Conservation (phyloP, 2,329 filamentous ascomycete species). For the Lachnellula willkommii region DNA sequence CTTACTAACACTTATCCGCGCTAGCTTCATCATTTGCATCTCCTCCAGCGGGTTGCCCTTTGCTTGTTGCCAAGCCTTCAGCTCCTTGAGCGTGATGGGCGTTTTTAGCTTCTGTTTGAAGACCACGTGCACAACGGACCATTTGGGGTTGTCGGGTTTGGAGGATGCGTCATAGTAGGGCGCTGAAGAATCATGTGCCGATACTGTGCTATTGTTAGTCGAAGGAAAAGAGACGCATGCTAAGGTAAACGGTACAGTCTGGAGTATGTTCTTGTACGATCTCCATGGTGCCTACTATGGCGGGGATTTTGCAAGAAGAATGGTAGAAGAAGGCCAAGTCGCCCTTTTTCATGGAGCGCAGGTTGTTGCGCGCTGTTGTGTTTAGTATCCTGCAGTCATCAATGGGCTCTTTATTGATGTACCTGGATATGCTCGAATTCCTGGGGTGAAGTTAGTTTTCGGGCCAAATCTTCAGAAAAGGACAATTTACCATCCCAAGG, state of each 20-base stretch:
- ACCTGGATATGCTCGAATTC: constrained; percentile 48
- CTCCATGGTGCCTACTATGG: constrained; percentile 83
- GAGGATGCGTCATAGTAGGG: constrained; percentile 83
- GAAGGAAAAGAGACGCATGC: background rate
- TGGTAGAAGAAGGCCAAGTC: constrained; percentile 97
- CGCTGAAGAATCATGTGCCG: constrained; percentile 63
- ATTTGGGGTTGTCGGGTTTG: constrained; percentile 64
- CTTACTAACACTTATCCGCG: constrained; percentile 73
- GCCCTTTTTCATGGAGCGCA: constrained; percentile 84
- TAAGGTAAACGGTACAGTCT: constrained; percentile 51
- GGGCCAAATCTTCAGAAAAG: constrained; percentile 2
- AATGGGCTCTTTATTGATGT: constrained; percentile 14
- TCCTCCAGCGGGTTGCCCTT: constrained; percentile 55
- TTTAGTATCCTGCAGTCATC: constrained; percentile 25
- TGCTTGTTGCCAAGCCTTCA: constrained; percentile 57
- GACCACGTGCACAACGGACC: constrained; percentile 84
- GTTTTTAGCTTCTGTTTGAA: constrained; percentile 78
- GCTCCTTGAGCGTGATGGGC: constrained; percentile 63
- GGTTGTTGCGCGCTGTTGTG: constrained; percentile 73
- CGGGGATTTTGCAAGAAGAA: constrained; percentile 84
- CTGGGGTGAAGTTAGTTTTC: constrained; percentile 26
- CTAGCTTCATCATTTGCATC: constrained; percentile 80
- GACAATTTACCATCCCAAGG: constrained; percentile 77
- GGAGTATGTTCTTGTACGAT: constrained; percentile 78
- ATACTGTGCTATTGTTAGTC: constrained; percentile 15